Evolutionary conservation across 352 stramenopile genomes (phyloP), one percentile per base, ranked within the genome.

Genomic region (Phytophthora pistaciae): DNA sequence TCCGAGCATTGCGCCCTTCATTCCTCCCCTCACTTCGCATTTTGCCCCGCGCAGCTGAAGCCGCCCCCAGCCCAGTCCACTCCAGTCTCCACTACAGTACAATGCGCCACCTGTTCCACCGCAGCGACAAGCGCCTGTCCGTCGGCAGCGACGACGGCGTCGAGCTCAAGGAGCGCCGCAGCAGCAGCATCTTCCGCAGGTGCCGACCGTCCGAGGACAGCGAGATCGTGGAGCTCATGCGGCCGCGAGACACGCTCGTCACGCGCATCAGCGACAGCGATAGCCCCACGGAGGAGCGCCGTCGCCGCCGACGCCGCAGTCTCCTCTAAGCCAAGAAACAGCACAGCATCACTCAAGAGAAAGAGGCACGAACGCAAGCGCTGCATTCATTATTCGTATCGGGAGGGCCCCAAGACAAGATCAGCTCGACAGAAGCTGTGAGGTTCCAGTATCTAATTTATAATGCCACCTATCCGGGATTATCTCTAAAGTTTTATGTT

Each of bases 101-200:
- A 20, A 86, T 86, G 79, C 64, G 63, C n/a, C 66, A 76, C 36
- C 55, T 79, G 13, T 87, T 83, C 64, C 77, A 68, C 25, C 71
- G 74, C 21, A 48, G 27, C 36, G 58, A 70, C 21, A 78, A 77
- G 27, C 56, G 64, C 21, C 58, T 55, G 31, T 81, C 66, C 13
- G 3, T 55, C 11, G 46, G 31, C 59, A 76, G 56, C 46, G 56
- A 66, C 56, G 68, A 68, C 27, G 29, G 42, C n/a, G 55, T 60
- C 36, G 57, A 74, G 58, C 65, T 72, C 25, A 69, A 77, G 38
- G 65, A 80, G 53, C 73, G 68, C 3, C 73, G 65, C 29, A 77
- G 64, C 50, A 74, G 68, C 50, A 75, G 68, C 57, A 56, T 75
- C 36, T 79, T 83, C 33, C 59, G 56, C 25, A 69, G 72, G 3